Base-by-base conservation (phyloP, 1,284 basidiomycete genomes). In the Tilletia walkeri region DNA sequence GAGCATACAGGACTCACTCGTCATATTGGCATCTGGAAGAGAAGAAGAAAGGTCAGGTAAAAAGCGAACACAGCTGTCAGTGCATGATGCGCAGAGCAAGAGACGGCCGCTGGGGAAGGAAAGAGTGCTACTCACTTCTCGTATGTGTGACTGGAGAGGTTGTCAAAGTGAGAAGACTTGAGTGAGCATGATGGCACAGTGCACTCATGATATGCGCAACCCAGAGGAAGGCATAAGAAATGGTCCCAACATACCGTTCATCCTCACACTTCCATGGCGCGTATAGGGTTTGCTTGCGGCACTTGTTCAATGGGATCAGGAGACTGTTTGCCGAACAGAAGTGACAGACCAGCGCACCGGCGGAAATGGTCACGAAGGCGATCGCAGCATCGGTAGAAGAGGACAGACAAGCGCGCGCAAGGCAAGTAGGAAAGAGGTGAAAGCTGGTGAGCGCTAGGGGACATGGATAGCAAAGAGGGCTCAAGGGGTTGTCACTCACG, bases 211-310 rank as follows among this genome's bases (percentile, higher is more conserved):
- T 14, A 45, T 45, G 41, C 41, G 41, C 41, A 45, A 45, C 41
- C 14, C 41, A 14, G 41, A 45, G 45, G 56, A 6, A 53, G 30
- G 67, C n/a, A 34, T 12, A 41, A 4, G 12, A 16, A 4, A 14
- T 73, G 24, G 24, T 30, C 24, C 24, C 24, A 30, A 30, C 84
- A 69, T 70, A 86, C 84, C 88, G 86, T 87, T 93, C 90, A 76
- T 92, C 88, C 82, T 91, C 89, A 84, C 91, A 93, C 79, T 92
- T 89, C 91, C 91, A 93, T 20, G 91, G 91, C 74, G 90, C 84
- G 82, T 92, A 93, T 53, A 86, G 85, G 68, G 88, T 88, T 81
- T 90, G 87, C 82, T 88, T 88, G 76, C 92, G 88, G 85, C 92
- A 94, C 77, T 89, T 86, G 84, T 94, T 93, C 74, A 94, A 86